A percentile compares a stretch with the other conserved stretches of the same genome.
These are phyloP conservation scores for Uncinocarpus reesii DNA, from an alignment of 2,329 filamentous ascomycete genomes.

Conservation along the genomic window DNA sequence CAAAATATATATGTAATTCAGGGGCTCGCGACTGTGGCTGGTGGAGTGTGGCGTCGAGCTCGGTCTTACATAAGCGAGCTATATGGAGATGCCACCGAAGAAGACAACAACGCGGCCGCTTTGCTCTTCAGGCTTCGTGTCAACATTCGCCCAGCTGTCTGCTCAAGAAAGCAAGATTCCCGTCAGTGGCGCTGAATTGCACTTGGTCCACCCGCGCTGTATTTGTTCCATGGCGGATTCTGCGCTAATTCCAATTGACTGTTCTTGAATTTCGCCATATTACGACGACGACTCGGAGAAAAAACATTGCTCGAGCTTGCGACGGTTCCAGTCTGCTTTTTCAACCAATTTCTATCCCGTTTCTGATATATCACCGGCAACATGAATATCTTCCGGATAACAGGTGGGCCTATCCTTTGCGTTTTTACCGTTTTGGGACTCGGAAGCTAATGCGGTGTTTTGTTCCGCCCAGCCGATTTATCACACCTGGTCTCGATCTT, in stretches of 20 bases:
- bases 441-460: conserved; percentile 16
- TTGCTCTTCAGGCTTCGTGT: conserved; percentile 34
- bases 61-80: conserved; percentile 13
- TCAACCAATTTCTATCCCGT: not conserved
- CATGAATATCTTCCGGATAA: conserved; percentile 62
- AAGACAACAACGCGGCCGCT: too few relatives aligned
- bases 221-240: conserved; percentile 6
- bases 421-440: not conserved
- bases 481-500: conserved; percentile 91
- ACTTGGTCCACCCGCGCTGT: not conserved
- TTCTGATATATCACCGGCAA: conserved; percentile 22
- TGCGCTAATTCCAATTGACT: not conserved
- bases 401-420: conserved; percentile 42
- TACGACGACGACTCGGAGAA: not conserved
- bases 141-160: conserved; percentile 24
- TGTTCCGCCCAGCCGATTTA: conserved; percentile 60
- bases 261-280: not conserved
- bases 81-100: too few relatives aligned
- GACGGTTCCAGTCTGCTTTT: too few relatives aligned
- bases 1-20: too few relatives aligned
- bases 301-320: too few relatives aligned
- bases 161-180: not conserved
- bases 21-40: too few relatives aligned
- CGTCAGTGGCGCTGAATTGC: conserved; percentile 4
- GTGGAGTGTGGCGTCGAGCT: not conserved